phyloP scores from a whole-genome alignment of 345 rosid species.

The Odontarrhena argentea region DNA sequence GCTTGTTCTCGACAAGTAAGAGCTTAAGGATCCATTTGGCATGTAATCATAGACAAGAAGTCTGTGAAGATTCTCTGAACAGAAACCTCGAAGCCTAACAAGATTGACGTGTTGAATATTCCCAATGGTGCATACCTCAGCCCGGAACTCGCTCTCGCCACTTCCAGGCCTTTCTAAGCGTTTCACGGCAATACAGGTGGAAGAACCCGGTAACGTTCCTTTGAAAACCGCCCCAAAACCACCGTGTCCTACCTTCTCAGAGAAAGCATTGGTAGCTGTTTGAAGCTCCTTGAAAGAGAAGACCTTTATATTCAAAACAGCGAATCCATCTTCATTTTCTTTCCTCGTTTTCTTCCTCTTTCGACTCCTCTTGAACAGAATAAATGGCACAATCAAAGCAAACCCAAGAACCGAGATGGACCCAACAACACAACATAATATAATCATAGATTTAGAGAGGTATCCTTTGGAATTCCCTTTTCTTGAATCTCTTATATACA shows the following conservation, averaged over 20 bases:
- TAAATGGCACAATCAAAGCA: slow-evolving; percentile 41
- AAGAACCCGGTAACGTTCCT: slow-evolving; percentile 52
- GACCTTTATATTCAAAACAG: slow-evolving; percentile 61
- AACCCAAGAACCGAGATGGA: slow-evolving; percentile 49
- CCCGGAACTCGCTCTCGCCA: slow-evolving; percentile 62
- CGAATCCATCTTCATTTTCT: slow-evolving; percentile 51
- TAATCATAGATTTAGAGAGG: slow-evolving; percentile 44
- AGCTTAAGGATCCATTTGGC: slow-evolving; percentile 64
- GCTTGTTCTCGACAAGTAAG: slow-evolving; percentile 47
- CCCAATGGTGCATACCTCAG: slow-evolving; percentile 75
- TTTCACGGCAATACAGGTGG: slow-evolving; percentile 60
- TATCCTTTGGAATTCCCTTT: slow-evolving; percentile 42
- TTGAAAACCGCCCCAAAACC: slow-evolving; percentile 69
- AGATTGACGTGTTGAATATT: slow-evolving; percentile 76
- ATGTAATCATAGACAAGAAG: slow-evolving; percentile 67
- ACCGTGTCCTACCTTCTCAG: slow-evolving; percentile 61
- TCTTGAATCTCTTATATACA: slow-evolving; percentile 57
- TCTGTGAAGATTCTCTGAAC: slow-evolving; percentile 64
- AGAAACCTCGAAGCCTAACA: slow-evolving; percentile 69
- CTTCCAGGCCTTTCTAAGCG: slow-evolving; percentile 64
- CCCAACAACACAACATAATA: slow-evolving; percentile 58
- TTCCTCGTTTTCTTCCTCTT: slow-evolving; percentile 45
- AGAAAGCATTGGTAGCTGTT: slow-evolving; percentile 51
- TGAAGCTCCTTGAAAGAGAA: slow-evolving; percentile 61
- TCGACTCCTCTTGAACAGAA: slow-evolving; percentile 45